Evolutionary conservation across 2,329 filamentous ascomycete species (phyloP), one percentile per base, ranked within the genome.

Genomic region (Xylaria sp.): DNA sequence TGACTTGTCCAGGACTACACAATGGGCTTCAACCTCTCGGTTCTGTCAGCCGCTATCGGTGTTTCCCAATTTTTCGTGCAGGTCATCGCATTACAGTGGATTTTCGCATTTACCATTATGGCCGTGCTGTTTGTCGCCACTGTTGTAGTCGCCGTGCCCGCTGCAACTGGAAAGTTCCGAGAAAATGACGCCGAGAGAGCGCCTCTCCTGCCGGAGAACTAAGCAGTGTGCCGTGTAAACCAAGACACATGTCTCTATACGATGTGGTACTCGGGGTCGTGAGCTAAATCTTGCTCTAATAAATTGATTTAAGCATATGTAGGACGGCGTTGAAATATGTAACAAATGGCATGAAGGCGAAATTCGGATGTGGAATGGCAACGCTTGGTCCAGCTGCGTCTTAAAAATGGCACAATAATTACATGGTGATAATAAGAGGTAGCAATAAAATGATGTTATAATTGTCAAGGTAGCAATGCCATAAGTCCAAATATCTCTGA

Each of bases 101-200:
- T 96, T 79, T 97, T 97, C 77, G 92, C 93, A 38, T 96, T 96
- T 75, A 84, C 89, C 69, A 93, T 97, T 77, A 94, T 95, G 85
- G 87, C 84, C 0, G 77, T 92, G 29, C 86, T 96, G 60, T 91
- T 96, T 77, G 78, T 94, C 22, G 80, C 87, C 20, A 93, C 91
- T 1, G 74, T 92, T 2, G 79, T 85, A 17, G 83, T 93, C 59
- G 90, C 87, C 2, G 79, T 92, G 38, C 90, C 91, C 0, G 86
- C 86, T 25, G 83, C 89, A 75, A 84, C 88, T 13, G 90, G 90
- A 65, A 82, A 84, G 61, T 80, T 80, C 57, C 76, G 78, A 47
- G 73, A 77, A 45, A 74, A 81, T 29, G 86, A 89, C 70, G 77
- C 83, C 49, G 87, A 90, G 81, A 86, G 87, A 69, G 88, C 88